Base-by-base conservation (phyloP, 257 asterid genomes). In the Fraxinus anomala region DNA sequence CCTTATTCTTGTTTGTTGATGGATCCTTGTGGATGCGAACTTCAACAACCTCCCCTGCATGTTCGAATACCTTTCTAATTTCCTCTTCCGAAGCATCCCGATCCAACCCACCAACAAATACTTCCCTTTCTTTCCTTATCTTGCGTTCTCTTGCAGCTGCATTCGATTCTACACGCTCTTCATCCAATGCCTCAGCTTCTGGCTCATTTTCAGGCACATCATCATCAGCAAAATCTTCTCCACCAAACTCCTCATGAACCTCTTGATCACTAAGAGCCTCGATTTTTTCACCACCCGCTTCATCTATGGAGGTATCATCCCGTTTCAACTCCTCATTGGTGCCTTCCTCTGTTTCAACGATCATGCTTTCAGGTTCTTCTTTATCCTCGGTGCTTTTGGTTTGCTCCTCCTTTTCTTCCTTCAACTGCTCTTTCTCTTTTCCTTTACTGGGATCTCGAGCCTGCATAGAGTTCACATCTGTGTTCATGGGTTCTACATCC, bases 41-140 rank as follows among this genome's bases (percentile, higher is more conserved):
- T 73, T 85, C 90, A 80, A 88, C 84, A 8, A 88, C 89, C 83
- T 88, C 90, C 71, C 92, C 92, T 23, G 88, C 92, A 82, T 90
- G 59, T 71, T 81, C 82, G 33, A 88, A 90, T 59, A 85, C 94
- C 87, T 80, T 88, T 70, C 85, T 87, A 63, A 90, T 70, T 77
- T 88, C 92, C 73, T 82, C 91, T 77, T 90, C 92, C 30, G 73
- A 76, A 77, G 86, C 91, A 80, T 88, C 89, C 67, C 89, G 80
- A 77, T 90, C 94, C 84, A 90, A 81, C 44, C 94, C 94, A 81
- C 92, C 92, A 80, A 90, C 92, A 80, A 90, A 90, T 72, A 90
- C 70, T 82, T 90, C 94, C 71, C 87, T 77, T 82, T 90, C 92
- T 72, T 85, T 90, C 88, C 89, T 87, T 63, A 79, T 80, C 84